These are phyloP conservation scores for Xylaria sp. DNA, from an alignment of 2,329 filamentous ascomycete species.

Conservation along the genomic window DNA sequence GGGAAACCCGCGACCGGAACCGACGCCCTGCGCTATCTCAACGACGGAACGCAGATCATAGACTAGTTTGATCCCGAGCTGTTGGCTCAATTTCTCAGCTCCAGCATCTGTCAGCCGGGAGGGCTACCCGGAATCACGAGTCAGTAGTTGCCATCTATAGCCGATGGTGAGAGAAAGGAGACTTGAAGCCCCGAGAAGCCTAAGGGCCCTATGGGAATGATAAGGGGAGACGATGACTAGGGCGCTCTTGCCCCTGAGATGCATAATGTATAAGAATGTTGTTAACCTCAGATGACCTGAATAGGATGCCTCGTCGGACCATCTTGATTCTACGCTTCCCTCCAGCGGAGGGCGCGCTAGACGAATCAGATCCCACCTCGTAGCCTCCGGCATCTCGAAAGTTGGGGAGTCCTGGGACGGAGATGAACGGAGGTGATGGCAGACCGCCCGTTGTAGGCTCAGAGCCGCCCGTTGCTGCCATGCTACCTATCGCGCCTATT, in stretches of 20 bases:
- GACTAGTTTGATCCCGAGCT: conserved; percentile 61
- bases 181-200: not conserved
- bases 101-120: conserved; percentile 61
- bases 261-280: not conserved
- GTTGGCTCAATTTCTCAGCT: conserved; percentile 52
- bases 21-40: conserved; percentile 58
- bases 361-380: conserved; percentile 43
- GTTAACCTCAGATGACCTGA: conserved; percentile 66
- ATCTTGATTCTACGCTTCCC: conserved; percentile 37
- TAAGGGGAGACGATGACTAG: not conserved
- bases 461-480: conserved; percentile 8
- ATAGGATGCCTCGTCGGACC: conserved; percentile 62
- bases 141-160: not conserved
- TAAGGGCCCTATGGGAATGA: not conserved
- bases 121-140: conserved; percentile 44
- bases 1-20: conserved; percentile 40
- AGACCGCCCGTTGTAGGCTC: conserved; percentile 2
- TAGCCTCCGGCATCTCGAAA: conserved; percentile 72
- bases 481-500: conserved; percentile 2
- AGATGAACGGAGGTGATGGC: conserved; percentile 53
- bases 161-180: not conserved
- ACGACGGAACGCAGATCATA: conserved; percentile 42
- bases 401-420: conserved; percentile 66
- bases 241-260: not conserved
- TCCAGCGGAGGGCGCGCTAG: conserved; percentile 4